These are phyloP conservation scores for Euphorbia lathyris DNA, from an alignment of 345 rosid genomes.

Conservation along the genomic window DNA sequence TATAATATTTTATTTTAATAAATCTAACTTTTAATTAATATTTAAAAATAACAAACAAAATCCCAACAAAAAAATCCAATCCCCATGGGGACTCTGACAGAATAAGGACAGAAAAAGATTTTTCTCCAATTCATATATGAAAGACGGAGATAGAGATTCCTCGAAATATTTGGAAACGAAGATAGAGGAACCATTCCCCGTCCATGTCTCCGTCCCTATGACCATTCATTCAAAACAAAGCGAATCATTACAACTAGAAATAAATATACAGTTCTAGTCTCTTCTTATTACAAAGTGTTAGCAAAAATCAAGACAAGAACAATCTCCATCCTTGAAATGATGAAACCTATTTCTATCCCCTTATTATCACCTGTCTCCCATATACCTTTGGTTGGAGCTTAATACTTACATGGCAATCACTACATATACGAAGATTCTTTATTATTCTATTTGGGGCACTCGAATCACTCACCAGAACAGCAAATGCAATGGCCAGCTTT, in stretches of 20 bases:
- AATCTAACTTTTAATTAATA: too few species aligned
- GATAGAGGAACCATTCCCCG: too few species aligned
- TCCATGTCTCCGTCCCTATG: too few species aligned
- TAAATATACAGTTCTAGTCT: not conserved
- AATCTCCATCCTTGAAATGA: constrained; percentile 33
- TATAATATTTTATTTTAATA: too few species aligned
- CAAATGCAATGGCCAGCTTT: constrained; percentile 45
- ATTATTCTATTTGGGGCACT: constrained; percentile 31
- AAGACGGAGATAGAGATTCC: too few species aligned
- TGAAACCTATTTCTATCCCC: constrained; percentile 42
- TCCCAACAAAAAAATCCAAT: too few species aligned
- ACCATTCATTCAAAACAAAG: not conserved
- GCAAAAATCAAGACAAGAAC: constrained; percentile 48
- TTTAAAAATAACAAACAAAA: too few species aligned
- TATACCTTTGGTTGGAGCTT: constrained; percentile 35
- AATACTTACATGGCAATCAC: constrained; percentile 37
- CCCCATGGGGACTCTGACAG: too few species aligned
- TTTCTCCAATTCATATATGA: too few species aligned
- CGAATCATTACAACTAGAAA: not conserved
- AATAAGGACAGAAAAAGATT: too few species aligned
- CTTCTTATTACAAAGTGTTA: constrained; percentile 4
- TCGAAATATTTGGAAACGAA: too few species aligned
- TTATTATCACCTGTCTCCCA: constrained; percentile 32
- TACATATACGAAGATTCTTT: constrained; percentile 41
- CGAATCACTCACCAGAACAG: constrained; percentile 25